Conservation (phyloP, 371 early-diverging fungal species). For the Rhizopus arrhizus region DNA sequence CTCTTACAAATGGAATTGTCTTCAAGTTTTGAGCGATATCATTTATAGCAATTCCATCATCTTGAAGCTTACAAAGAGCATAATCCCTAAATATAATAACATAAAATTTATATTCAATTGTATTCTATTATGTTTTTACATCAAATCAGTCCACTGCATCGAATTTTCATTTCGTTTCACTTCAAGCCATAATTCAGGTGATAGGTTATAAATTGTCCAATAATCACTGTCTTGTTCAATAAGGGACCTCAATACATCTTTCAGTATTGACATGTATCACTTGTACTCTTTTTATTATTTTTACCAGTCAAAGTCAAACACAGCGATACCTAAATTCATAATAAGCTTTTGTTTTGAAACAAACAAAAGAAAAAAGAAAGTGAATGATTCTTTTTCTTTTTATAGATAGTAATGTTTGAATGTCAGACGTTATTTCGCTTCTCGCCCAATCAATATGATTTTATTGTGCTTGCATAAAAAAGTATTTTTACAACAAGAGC, state of each 20-base stretch:
- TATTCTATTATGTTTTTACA: slow-evolving; percentile 39
- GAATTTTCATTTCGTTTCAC: slow-evolving; percentile 22
- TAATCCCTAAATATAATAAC: slow-evolving; percentile 38
- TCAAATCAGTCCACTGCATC: slow-evolving; percentile 75
- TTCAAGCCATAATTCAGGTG: slow-evolving; percentile 38
- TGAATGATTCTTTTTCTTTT: neutral
- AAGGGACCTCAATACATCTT: slow-evolving; percentile 53
- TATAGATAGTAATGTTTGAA: too few species aligned
- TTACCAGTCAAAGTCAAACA: slow-evolving; percentile 81
- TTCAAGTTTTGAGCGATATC: slow-evolving; percentile 55
- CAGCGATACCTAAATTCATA: slow-evolving; percentile 37
- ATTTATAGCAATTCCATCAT: slow-evolving; percentile 48
- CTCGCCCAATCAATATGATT: too few species aligned
- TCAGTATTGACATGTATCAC: neutral
- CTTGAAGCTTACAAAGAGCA: slow-evolving; percentile 58
- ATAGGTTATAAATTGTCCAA: slow-evolving; percentile 57
- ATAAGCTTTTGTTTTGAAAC: too few species aligned
- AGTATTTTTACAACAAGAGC: too few species aligned
- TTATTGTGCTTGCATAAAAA: too few species aligned
- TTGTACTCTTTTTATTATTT: neutral
- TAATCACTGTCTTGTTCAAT: slow-evolving; percentile 75
- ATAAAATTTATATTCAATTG: neutral
- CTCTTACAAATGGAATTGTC: slow-evolving; percentile 64
- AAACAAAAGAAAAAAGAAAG: neutral
- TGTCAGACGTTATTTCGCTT: too few species aligned